Conservation (phyloP, 768 basidiomycete genomes). For the Calocybe cyanea region DNA sequence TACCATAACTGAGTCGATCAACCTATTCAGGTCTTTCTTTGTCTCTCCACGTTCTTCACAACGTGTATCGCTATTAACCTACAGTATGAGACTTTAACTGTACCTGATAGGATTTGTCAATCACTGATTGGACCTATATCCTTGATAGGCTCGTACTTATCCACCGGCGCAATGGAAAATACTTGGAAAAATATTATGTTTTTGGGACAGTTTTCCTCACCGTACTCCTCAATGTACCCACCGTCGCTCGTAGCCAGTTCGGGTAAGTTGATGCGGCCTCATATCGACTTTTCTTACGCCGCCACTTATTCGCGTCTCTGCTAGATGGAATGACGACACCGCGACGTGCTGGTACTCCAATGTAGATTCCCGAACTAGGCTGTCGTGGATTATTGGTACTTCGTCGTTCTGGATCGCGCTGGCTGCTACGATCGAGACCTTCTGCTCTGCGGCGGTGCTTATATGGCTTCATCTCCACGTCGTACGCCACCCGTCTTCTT, state of each 20-base stretch:
- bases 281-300: neutral
- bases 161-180: slow-evolving; percentile 21
- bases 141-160: slow-evolving; percentile 21
- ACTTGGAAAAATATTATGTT: slow-evolving; percentile 24
- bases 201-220: slow-evolving; percentile 16
- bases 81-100: too few relatives aligned
- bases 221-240: slow-evolving; percentile 15
- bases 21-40: slow-evolving; percentile 15
- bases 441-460: slow-evolving; percentile 8
- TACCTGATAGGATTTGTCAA: too few relatives aligned
- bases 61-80: too few relatives aligned
- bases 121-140: neutral
- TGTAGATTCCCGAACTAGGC: neutral
- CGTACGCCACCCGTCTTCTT: neutral
- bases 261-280: slow-evolving; percentile 17
- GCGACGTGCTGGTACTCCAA: slow-evolving; percentile 14
- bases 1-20: too few relatives aligned
- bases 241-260: slow-evolving; percentile 19
- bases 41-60: slow-evolving; percentile 20
- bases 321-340: slow-evolving; percentile 9
- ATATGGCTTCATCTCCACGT: slow-evolving; percentile 4
- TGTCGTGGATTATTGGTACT: slow-evolving; percentile 8
- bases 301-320: too few relatives aligned
- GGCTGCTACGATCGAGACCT: slow-evolving; percentile 9
- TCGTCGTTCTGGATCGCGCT: slow-evolving; percentile 9